Base-by-base conservation (phyloP, 176 grass and related monocot species). In the Oryza meyeriana region DNA sequence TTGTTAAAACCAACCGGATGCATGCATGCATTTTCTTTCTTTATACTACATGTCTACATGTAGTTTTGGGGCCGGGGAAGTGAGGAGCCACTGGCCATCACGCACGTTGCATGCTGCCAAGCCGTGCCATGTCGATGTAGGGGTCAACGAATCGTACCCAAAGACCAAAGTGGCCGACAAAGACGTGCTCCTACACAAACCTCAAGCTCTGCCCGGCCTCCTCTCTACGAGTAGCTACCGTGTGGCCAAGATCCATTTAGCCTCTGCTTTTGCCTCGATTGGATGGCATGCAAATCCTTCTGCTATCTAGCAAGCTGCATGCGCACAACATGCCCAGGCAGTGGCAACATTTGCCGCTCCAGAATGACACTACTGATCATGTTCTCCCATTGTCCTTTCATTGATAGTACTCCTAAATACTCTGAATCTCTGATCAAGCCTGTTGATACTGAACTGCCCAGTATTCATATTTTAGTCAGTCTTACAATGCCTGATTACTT, bases 131-230 rank as follows among this genome's bases (percentile, higher is more conserved):
- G 83, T 39, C 32, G 83, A 86, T 82, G 83, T 86, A 82, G 74
- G 74, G 71, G 75, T 79, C 88, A 90, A 75, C 69, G 61, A 50
- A 22, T 81, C 83, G 83, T 83, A 86, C 69, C 26, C 67, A 72
- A 64, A 87, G 80, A 81, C 65, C 78, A 16, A 79, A 93, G 93
- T 96, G 93, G 93, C 93, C 90, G 93, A 96, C 93, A 88, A 84
- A 61, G 40, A 79, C 88, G 89, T 90, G 92, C 85, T 89, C 88
- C 84, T 82, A 74, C 85, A 88, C 85, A 71, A 42, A 69, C 71
- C 70, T 57, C 77, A 62, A 81, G 71, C 71, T 35, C 57, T 64
- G 39, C 70, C 17, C 44, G 71, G 9, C 65, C 32, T 22, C 76
- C 22, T 39, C 52, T 39, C 65, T 65, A 63, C 86, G 77, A 58